Evolutionary conservation across 768 basidiomycete genomes (phyloP).

Genomic region (Cubamyces lactineus): DNA sequence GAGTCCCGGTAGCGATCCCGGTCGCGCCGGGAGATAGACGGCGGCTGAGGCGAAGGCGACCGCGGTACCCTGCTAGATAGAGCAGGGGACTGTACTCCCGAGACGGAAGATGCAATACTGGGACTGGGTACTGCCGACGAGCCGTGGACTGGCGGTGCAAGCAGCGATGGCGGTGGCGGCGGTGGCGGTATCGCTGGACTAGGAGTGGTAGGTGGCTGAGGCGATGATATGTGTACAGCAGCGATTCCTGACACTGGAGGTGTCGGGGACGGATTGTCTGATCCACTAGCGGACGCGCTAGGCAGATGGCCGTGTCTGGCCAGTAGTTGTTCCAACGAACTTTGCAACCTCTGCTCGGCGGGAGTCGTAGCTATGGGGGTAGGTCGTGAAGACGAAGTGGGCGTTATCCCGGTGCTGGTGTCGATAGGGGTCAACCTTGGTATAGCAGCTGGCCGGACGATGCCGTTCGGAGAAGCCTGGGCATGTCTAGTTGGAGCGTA

Average conservation of each 20-base stretch:
- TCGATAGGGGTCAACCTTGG: too few species aligned
- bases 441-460: too few species aligned
- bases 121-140: not conserved
- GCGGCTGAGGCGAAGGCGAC: not conserved
- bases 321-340: conserved; percentile 2
- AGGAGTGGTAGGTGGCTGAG: not conserved
- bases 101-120: not conserved
- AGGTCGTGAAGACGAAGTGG: not conserved
- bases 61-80: not conserved
- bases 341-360: not conserved
- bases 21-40: not conserved
- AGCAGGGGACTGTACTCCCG: not conserved
- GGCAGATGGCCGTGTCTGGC: not conserved
- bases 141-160: not conserved
- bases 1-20: not conserved
- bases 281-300: not conserved
- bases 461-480: too few species aligned
- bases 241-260: not conserved
- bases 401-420: too few species aligned
- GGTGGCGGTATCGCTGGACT: not conserved
- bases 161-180: not conserved
- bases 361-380: not conserved
- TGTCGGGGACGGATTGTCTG: not conserved
- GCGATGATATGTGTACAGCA: not conserved
- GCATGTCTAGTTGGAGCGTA: too few species aligned